Conservation (phyloP, 1,284 basidiomycete species). For the Cutaneotrichosporon spelunceum region DNA sequence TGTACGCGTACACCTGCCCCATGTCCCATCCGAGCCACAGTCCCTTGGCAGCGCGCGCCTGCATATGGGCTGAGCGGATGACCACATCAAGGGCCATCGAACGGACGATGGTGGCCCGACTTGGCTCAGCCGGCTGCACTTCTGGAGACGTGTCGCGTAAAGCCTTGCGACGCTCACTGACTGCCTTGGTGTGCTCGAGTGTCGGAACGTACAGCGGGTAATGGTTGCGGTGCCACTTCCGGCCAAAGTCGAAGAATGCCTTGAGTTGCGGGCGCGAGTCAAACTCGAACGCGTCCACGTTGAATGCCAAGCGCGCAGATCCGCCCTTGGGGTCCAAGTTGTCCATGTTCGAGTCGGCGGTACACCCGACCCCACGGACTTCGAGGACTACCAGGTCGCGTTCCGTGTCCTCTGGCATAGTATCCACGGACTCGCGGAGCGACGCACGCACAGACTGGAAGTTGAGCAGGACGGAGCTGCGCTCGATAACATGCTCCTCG, state of each 20-base stretch:
- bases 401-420: neutral
- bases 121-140: neutral
- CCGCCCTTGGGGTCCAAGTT: conserved; percentile 6
- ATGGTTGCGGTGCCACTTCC: conserved; percentile 38
- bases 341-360: conserved; percentile 7
- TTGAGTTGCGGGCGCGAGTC: conserved; percentile 40
- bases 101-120: neutral
- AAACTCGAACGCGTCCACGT: conserved; percentile 29
- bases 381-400: conserved; percentile 13
- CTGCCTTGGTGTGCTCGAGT: conserved; percentile 21
- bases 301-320: conserved; percentile 21
- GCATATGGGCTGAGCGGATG: conserved; percentile 27
- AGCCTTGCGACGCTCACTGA: neutral
- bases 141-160: neutral
- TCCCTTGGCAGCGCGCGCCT: conserved; percentile 37
- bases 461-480: conserved; percentile 9
- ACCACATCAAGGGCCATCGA: conserved; percentile 31
- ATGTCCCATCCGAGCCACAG: conserved; percentile 47
- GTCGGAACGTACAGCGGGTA: conserved; percentile 33
- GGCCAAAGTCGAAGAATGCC: conserved; percentile 38
- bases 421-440: neutral
- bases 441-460: conserved; percentile 3
- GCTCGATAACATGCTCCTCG: neutral
- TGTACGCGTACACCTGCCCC: conserved; percentile 33
- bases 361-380: conserved; percentile 8